Evolutionary conservation across 768 basidiomycete species (phyloP).

Genomic region (Pleurotus platypus): DNA sequence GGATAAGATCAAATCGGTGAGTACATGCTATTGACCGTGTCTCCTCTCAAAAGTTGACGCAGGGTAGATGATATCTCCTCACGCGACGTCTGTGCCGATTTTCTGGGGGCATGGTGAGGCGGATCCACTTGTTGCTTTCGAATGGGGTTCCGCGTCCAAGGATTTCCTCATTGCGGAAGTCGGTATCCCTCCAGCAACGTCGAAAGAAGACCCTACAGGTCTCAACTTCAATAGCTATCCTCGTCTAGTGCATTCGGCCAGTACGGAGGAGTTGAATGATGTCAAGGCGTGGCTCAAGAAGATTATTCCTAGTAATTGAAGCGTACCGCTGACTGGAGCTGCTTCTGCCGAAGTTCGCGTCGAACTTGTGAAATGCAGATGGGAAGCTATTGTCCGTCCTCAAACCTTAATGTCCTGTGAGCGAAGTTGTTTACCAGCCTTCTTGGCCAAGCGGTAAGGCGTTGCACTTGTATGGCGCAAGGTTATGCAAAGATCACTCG

Average conservation of each 20-base stretch:
- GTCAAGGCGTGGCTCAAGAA: constrained; percentile 13
- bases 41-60: too few species aligned
- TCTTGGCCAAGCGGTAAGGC: not conserved
- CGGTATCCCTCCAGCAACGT: constrained; percentile 10
- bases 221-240: constrained; percentile 14
- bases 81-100: constrained; percentile 13
- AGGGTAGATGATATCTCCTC: constrained; percentile 13
- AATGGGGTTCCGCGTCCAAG: constrained; percentile 10
- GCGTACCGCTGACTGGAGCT: not conserved
- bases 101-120: constrained; percentile 21
- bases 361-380: too few species aligned
- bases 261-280: constrained; percentile 15
- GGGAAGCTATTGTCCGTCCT: too few species aligned
- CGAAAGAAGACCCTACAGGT: constrained; percentile 7
- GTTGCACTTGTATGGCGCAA: not conserved
- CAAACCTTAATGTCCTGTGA: too few species aligned
- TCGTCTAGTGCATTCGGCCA: constrained; percentile 11
- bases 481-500: not conserved
- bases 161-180: constrained; percentile 14
- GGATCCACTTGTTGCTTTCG: constrained; percentile 14
- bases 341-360: too few species aligned
- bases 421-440: not conserved
- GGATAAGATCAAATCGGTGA: constrained; percentile 35
- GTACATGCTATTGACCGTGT: not conserved
- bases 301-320: constrained; percentile 12